Base-by-base conservation (phyloP, 2,329 filamentous ascomycete species). In the Magnaporthales sp. region DNA sequence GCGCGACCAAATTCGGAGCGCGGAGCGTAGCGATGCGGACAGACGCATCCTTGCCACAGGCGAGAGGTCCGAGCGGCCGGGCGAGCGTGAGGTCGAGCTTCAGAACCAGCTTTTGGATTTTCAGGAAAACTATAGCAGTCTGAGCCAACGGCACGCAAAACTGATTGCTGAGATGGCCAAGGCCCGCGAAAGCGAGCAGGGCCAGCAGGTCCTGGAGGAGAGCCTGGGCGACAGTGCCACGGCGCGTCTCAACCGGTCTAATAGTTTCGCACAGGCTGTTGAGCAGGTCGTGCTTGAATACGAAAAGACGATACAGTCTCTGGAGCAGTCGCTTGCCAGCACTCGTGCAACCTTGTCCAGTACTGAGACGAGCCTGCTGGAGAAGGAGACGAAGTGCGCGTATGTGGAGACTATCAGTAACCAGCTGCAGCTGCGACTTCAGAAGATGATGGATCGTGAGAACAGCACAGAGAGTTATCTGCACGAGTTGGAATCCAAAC, bases 251-350 rank as follows among this genome's bases (percentile, higher is more conserved):
- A 96, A 97, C 75, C 89, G 95, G 56, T 99, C 96, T 22, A 97
- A 96, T 75, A 96, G 92, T 0, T 98, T 99, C 75, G 93, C 94
- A 1, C 91, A 96, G 75, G 94, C 94, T 30, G 94, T 99, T 24
- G 95, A 99, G 74, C 91, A 96, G 74, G 92, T 99, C 26, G 92
- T 99, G 3, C 81, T 98, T 63, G 95, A 99, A 78, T 99, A 99
- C 75, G 96, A 99, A 77, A 98, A 96, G 83, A 99, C 96, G 0
- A 99, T 99, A 64, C 93, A 98, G 76, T 90, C 87, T 66, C 84
- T 99, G 19, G 95, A 99, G 77, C 89, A 93, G 64, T 97, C 93
- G 1, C 85, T 99, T 15, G 93, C 93, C 0, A 95, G 88, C 73
- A 98, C 95, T 1, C 87, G 95, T 67, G 84, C 91, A 38, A 92